Evolutionary conservation across 2,329 filamentous ascomycete genomes (phyloP).

Genomic region (Pseudogymnoascus verrucosus): DNA sequence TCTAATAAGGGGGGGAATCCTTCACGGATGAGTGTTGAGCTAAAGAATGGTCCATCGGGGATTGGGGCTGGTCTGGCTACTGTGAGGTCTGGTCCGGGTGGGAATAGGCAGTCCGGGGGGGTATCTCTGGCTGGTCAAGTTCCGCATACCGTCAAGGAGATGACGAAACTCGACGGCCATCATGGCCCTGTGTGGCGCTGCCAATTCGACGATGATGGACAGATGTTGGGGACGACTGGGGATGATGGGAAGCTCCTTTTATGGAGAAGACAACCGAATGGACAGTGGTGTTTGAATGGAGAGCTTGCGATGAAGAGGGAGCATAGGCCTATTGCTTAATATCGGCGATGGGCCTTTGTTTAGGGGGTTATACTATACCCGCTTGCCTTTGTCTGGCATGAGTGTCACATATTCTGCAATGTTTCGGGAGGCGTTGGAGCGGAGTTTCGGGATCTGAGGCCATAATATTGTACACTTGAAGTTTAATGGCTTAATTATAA

Average conservation of each 20-base stretch:
- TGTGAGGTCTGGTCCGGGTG: slow-evolving; percentile 30
- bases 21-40: neutral
- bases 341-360: neutral
- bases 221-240: slow-evolving; percentile 66
- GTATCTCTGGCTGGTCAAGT: slow-evolving; percentile 55
- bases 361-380: neutral
- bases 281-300: slow-evolving; percentile 51
- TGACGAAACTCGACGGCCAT: slow-evolving; percentile 59
- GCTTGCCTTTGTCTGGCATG: neutral
- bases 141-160: slow-evolving; percentile 52
- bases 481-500: neutral
- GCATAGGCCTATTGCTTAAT: neutral
- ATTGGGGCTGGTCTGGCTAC: slow-evolving; percentile 46
- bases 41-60: slow-evolving; percentile 36
- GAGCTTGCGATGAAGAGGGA: slow-evolving; percentile 47
- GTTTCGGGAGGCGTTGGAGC: neutral
- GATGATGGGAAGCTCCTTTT: slow-evolving; percentile 63
- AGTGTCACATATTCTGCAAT: neutral
- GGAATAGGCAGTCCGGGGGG: slow-evolving; percentile 38
- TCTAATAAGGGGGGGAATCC: slow-evolving; percentile 21
- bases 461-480: neutral
- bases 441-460: neutral
- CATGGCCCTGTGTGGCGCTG: slow-evolving; percentile 69
- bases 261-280: slow-evolving; percentile 51
- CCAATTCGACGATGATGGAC: slow-evolving; percentile 61